Evolutionary conservation across 208 protist genomes (phyloP).

Genomic region (Porcisia hertigi): DNA sequence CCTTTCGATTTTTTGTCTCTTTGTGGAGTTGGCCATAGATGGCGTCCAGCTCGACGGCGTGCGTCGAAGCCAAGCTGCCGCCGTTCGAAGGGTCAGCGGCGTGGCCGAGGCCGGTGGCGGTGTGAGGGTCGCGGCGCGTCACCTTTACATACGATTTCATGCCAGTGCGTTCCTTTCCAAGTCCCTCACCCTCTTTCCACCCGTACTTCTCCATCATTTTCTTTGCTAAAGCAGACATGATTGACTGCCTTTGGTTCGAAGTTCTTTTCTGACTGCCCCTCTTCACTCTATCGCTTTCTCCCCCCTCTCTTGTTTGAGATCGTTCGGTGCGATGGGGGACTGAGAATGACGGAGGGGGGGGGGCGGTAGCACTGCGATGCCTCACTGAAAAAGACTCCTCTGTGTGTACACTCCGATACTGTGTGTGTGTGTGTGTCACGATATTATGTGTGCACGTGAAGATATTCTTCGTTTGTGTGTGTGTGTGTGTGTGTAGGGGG

Average conservation of each 20-base stretch:
- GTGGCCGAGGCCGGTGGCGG: conserved; percentile 75
- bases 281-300: background rate
- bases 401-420: background rate
- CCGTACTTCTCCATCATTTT: conserved; percentile 85
- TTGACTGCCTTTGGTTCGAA: background rate
- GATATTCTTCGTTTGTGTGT: too few relatives aligned
- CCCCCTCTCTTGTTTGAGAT: background rate
- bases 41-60: conserved; percentile 70
- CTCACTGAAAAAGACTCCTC: background rate
- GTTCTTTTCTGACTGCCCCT: too few relatives aligned
- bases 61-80: conserved; percentile 44
- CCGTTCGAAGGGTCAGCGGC: conserved; percentile 49
- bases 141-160: conserved; percentile 82
- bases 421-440: background rate
- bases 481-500: too few relatives aligned
- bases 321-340: background rate
- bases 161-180: conserved; percentile 70
- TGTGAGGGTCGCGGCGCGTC: conserved; percentile 67
- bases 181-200: conserved; percentile 85
- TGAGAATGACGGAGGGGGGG: background rate
- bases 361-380: background rate
- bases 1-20: conserved; percentile 14
- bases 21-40: conserved; percentile 52
- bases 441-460: too few relatives aligned
- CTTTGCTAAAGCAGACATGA: conserved; percentile 73